Evolutionary conservation across 139 green algal genomes (phyloP), one percentile per base, ranked within the genome.

Genomic region (Chlorella sorokiniana): DNA sequence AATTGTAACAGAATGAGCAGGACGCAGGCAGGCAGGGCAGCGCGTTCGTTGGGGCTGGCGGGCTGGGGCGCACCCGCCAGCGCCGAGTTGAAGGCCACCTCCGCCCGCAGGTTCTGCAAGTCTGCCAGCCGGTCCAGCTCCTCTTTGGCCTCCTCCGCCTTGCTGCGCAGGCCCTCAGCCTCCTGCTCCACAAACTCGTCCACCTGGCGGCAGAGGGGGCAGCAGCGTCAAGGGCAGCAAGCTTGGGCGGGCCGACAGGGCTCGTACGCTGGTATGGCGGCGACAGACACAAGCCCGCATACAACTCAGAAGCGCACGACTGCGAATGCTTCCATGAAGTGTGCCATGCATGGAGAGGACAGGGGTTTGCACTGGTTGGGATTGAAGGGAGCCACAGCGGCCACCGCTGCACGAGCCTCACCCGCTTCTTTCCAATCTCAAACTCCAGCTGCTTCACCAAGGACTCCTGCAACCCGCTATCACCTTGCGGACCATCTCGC

Each of bases 371-470:
- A n/a, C n/a, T n/a, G n/a, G n/a, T n/a, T n/a, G n/a, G n/a, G n/a
- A n/a, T n/a, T n/a, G n/a, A n/a, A n/a, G n/a, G n/a, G n/a, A n/a
- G n/a, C n/a, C n/a, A n/a, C n/a, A n/a, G n/a, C n/a, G n/a, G n/a
- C 27, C 51, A 3, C 18, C 38, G 6, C 62, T 7, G 1, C 3
- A 23, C 2, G 20, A 0, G 5, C 16, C 64, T 77, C 65, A 90
- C 85, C 62, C 88, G 79, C 63, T 89, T 87, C 76, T 91, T 84
- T 6, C 76, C 88, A 45, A 91, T 91, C 70, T 91, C 85, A 42
- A 91, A 67, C 65, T 86, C 68, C 27, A 91, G 78, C 52, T 89
- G 78, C 44, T 88, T 65, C 8, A 89, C 71, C 11, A 91, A 80
- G 14, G 41, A 69, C 18, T 91, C 83, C 51, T 91, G 88, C 61